Evolutionary conservation across 1,284 basidiomycete species (phyloP), one percentile per base, ranked within the genome.

Genomic region (Microbotryum lychnidis-dioicae): DNA sequence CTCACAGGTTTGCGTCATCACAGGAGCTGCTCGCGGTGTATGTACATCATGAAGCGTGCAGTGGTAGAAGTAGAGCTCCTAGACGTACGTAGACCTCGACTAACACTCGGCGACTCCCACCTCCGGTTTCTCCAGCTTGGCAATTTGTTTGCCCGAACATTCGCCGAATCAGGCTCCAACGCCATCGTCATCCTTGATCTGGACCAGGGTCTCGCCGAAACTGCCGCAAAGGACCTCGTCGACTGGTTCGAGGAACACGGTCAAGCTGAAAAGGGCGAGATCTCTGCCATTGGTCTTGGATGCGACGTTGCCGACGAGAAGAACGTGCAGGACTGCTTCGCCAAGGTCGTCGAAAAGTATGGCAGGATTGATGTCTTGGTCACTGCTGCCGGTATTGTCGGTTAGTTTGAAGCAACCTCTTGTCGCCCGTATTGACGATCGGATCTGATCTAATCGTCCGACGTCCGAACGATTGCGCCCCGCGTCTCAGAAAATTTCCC

Each of bases 291-390:
- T 53, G 91, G 89, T 31, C 72, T 91, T 56, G 89, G 83, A 61
- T 94, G 91, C 75, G 89, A 97, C 73, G 91, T 97, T 31, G 83
- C 89, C 1, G 85, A 86, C 49, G 93, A 97, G 78, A 73, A 79
- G 31, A 83, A 82, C 18, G 89, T 94, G 47, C 81, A 88, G 71
- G 81, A 80, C 25, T 87, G 86, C 9, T 92, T 87, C 72, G 76
- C 79, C 46, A 76, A 79, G 21, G 81, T 89, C 63, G 80, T 87
- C 71, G 78, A 84, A 54, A 80, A 79, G 33, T 96, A 87, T 71
- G 92, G 92, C n/a, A 81, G 84, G 48, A 79, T 97, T 42, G 90
- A 97, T 74, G 83, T 74, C 6, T 85, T 89, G 60, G 89, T 94
- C 64, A 90, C 91, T 20, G 89, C 88, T 60, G 91, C 91, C 53